phyloP scores from a whole-genome alignment of 2,329 filamentous ascomycete genomes.

The Calcarisporium arbuscula region DNA sequence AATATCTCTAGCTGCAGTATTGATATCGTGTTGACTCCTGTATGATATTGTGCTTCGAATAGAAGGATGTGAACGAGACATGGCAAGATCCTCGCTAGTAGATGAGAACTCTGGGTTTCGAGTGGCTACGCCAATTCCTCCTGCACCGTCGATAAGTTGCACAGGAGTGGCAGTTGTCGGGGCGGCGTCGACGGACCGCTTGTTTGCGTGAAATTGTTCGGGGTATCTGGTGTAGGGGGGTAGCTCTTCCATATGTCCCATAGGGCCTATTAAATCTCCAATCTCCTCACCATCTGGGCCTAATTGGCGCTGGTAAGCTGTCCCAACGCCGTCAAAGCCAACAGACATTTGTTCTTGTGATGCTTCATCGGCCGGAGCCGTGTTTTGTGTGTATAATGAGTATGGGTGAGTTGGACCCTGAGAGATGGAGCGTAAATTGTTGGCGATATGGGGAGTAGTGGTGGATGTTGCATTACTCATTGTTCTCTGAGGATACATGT shows the following conservation, averaged over 20 bases:
- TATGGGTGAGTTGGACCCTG: slow-evolving; percentile 78
- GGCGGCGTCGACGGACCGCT: slow-evolving; percentile 23
- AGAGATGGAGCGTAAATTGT: slow-evolving; percentile 48
- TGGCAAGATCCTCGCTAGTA: slow-evolving; percentile 45
- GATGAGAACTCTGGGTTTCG: slow-evolving; percentile 58
- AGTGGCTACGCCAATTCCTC: slow-evolving; percentile 54
- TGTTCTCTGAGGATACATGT: slow-evolving; percentile 70
- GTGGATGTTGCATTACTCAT: slow-evolving; percentile 68
- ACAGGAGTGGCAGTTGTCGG: slow-evolving; percentile 6
- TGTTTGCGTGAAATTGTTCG: slow-evolving; percentile 60
- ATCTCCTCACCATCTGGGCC: slow-evolving; percentile 78
- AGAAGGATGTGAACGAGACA: slow-evolving; percentile 44
- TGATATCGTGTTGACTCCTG: slow-evolving; percentile 50
- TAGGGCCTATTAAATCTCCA: slow-evolving; percentile 79
- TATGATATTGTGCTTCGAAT: too few relatives aligned
- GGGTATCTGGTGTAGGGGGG: slow-evolving; percentile 90
- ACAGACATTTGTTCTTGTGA: slow-evolving; percentile 49
- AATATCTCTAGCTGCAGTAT: slow-evolving; percentile 37
- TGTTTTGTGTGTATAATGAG: slow-evolving; percentile 77
- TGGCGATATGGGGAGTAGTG: slow-evolving; percentile 39
- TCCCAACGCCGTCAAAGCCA: slow-evolving; percentile 65
- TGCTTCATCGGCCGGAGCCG: slow-evolving; percentile 48
- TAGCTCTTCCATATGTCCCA: slow-evolving; percentile 85
- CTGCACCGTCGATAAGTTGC: slow-evolving; percentile 46
- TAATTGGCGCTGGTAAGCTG: slow-evolving; percentile 63